A percentile compares a stretch with the other conserved stretches of the same genome.
phyloP scores from a whole-genome alignment of 306 rosid genomes.

The Castanospermum australe region DNA sequence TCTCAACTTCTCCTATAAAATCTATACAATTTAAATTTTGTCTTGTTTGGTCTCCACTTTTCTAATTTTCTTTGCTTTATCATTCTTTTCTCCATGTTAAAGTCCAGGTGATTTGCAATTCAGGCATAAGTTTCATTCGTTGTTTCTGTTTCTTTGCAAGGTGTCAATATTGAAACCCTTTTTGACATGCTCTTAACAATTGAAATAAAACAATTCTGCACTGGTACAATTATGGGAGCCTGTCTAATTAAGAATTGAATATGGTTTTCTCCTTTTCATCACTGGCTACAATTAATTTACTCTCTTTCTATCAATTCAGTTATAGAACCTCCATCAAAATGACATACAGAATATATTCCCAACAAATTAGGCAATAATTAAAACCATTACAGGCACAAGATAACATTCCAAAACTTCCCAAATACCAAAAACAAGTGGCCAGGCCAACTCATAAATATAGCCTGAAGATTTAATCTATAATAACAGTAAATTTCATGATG shows the following conservation, averaged over 20 bases:
- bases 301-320: conserved; percentile 13
- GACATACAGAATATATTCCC: neutral
- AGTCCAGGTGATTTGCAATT: neutral
- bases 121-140: neutral
- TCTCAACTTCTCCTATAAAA: neutral
- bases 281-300: neutral
- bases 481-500: neutral
- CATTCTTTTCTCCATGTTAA: neutral
- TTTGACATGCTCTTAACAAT: neutral
- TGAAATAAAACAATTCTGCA: neutral
- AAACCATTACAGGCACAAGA: neutral
- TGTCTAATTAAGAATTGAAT: neutral
- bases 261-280: neutral
- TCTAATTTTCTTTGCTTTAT: neutral
- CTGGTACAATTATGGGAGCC: neutral
- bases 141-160: too few relatives aligned
- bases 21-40: neutral
- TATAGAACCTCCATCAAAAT: conserved; percentile 11
- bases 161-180: conserved; percentile 12
- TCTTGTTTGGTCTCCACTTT: neutral
- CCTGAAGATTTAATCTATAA: neutral
- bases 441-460: neutral
- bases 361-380: neutral
- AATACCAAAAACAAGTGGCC: neutral
- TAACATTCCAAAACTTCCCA: conserved; percentile 14